These are phyloP conservation scores for Lipomyces starkeyi DNA, from an alignment of 805 yeast genomes.

Conservation along the genomic window DNA sequence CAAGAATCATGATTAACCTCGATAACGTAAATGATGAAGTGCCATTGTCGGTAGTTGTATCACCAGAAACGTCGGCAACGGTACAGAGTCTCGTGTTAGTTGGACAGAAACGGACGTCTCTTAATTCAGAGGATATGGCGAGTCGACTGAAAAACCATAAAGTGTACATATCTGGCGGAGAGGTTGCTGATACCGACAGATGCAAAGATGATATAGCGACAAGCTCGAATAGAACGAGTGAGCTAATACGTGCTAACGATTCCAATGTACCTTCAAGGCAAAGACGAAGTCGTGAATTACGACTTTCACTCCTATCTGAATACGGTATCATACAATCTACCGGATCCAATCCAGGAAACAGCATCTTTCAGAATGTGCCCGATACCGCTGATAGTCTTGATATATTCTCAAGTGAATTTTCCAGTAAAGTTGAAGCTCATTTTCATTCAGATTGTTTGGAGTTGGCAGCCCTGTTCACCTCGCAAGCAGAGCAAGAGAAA, in stretches of 20 bases:
- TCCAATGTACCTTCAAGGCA: too few relatives aligned
- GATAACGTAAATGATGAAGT: constrained; percentile 35
- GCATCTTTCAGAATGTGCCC: too few relatives aligned
- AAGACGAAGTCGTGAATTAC: too few relatives aligned
- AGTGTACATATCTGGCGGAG: constrained; percentile 8
- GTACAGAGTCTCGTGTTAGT: constrained; percentile 19
- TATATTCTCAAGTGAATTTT: not conserved
- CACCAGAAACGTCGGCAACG: constrained; percentile 27
- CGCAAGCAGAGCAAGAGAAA: constrained; percentile 51
- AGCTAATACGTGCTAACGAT: too few relatives aligned
- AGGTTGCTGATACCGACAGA: constrained; percentile 4
- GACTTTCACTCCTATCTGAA: not conserved
- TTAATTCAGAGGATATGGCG: too few relatives aligned
- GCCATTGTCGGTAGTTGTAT: constrained; percentile 33
- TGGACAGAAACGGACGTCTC: not conserved
- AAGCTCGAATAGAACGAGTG: too few relatives aligned
- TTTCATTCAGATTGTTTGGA: constrained; percentile 61
- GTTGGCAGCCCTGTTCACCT: constrained; percentile 54
- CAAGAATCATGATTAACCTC: constrained; percentile 39
- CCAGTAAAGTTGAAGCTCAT: constrained; percentile 47
- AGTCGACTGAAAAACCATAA: not conserved
- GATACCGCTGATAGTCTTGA: too few relatives aligned
- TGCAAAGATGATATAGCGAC: not conserved
- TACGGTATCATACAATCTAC: not conserved
- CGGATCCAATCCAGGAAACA: not conserved